Percentiles rank a stretch among this genome's conserved stretches.
Evolutionary conservation across 106 monocot genomes (phyloP).

Genomic region (Dendrobium officinale): DNA sequence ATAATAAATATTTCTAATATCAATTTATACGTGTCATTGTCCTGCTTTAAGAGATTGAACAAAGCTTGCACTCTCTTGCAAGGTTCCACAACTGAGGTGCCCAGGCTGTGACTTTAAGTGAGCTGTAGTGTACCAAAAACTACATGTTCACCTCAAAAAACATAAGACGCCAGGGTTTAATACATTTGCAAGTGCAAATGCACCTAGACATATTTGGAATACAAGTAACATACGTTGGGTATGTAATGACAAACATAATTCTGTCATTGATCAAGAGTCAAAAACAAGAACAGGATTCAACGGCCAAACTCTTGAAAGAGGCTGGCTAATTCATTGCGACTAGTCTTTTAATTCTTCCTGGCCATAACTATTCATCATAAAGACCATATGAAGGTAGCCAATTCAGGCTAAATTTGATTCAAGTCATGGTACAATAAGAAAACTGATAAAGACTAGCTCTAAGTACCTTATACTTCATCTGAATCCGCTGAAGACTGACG

Average conservation of each 20-base stretch:
- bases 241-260: not conserved
- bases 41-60: not conserved
- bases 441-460: not conserved
- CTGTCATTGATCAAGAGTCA: not conserved
- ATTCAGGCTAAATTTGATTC: not conserved
- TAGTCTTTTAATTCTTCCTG: not conserved
- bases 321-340: not conserved
- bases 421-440: too few species aligned
- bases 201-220: not conserved
- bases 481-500: slow-evolving; percentile 72
- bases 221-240: not conserved
- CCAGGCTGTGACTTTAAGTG: not conserved
- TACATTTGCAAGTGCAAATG: not conserved
- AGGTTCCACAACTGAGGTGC: not conserved
- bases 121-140: not conserved
- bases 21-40: not conserved
- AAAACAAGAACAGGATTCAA: not conserved
- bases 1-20: not conserved
- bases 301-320: not conserved
- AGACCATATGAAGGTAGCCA: not conserved
- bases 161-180: not conserved
- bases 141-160: not conserved
- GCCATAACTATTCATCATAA: not conserved
- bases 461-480: slow-evolving; percentile 80
- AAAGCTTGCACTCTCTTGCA: not conserved